phyloP scores from a whole-genome alignment of 2,329 filamentous ascomycete genomes.

The Claviceps capensis region DNA sequence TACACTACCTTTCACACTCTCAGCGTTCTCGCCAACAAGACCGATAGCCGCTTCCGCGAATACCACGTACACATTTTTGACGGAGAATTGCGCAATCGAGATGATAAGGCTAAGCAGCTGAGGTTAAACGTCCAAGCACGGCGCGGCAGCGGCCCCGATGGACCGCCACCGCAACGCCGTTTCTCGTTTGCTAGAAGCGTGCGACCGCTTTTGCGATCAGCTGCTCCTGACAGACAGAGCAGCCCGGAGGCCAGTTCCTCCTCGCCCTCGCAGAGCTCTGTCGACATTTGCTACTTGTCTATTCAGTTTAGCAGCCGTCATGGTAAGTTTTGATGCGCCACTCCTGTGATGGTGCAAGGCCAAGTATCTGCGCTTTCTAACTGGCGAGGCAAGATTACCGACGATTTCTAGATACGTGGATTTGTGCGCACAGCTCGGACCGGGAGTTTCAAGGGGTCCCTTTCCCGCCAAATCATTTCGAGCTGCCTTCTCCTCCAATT shows the following conservation, averaged over 20 bases:
- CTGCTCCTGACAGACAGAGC: slow-evolving; percentile 9
- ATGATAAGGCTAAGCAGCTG: slow-evolving; percentile 31
- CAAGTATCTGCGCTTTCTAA: not conserved
- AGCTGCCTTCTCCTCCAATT: slow-evolving; percentile 34
- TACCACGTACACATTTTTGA: slow-evolving; percentile 35
- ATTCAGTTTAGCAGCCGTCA: slow-evolving; percentile 35
- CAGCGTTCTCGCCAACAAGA: slow-evolving; percentile 33
- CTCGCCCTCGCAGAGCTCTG: slow-evolving; percentile 9
- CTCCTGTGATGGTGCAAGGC: not conserved
- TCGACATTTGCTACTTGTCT: slow-evolving; percentile 34
- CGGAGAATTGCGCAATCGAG: slow-evolving; percentile 28
- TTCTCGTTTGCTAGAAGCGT: slow-evolving; percentile 31
- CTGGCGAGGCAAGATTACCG: slow-evolving; percentile 23
- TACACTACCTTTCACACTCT: slow-evolving; percentile 33
- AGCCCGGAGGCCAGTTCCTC: slow-evolving; percentile 12
- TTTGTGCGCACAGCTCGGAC: slow-evolving; percentile 31
- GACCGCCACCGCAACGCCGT: slow-evolving; percentile 21
- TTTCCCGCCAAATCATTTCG: slow-evolving; percentile 31
- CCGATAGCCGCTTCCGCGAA: slow-evolving; percentile 31
- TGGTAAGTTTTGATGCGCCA: slow-evolving; percentile 20
- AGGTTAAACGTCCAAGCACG: slow-evolving; percentile 28
- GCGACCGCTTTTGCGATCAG: slow-evolving; percentile 24
- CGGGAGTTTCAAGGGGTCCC: slow-evolving; percentile 31
- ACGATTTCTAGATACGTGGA: slow-evolving; percentile 33
- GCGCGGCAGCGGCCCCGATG: slow-evolving; percentile 27